Conservation (phyloP, 2,329 filamentous ascomycete species). For the Trichoderma koningiopsis region DNA sequence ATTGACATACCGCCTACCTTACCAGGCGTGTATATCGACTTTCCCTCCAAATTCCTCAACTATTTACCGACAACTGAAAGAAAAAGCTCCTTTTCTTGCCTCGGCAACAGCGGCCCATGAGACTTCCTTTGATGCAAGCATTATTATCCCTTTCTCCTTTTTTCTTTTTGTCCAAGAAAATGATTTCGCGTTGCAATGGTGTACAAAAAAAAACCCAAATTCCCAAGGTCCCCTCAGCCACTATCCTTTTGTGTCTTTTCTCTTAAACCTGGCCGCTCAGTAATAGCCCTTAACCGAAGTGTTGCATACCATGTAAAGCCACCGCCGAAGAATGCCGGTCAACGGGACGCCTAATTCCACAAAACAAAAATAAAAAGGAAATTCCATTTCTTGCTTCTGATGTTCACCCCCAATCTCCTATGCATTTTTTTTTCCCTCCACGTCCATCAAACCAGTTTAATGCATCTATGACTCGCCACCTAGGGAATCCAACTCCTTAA, state of each 20-base stretch:
- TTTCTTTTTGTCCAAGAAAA: constrained; percentile 18
- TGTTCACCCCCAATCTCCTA: neutral
- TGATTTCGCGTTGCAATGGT: constrained; percentile 13
- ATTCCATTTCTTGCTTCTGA: neutral
- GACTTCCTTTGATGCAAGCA: constrained; percentile 1
- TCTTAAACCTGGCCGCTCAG: constrained; percentile 5
- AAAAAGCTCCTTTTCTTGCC: neutral
- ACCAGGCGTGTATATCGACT: neutral
- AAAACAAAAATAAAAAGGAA: neutral
- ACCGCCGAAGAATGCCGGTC: constrained; percentile 2
- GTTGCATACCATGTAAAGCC: constrained; percentile 17
- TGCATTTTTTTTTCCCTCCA: neutral
- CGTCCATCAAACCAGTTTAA: neutral
- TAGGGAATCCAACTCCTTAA: constrained; percentile 75
- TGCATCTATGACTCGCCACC: constrained; percentile 35
- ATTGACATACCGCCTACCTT: neutral
- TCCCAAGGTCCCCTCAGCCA: neutral
- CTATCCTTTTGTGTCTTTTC: neutral
- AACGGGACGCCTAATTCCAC: constrained; percentile 11
- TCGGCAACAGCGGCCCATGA: constrained; percentile 7
- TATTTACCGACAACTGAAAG: constrained; percentile 4
- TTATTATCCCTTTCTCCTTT: neutral
- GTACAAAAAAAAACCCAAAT: constrained; percentile 20
- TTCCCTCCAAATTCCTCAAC: neutral
- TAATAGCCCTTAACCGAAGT: constrained; percentile 11